phyloP scores from a whole-genome alignment of 345 rosid species.

The Schrenkiella parvula region DNA sequence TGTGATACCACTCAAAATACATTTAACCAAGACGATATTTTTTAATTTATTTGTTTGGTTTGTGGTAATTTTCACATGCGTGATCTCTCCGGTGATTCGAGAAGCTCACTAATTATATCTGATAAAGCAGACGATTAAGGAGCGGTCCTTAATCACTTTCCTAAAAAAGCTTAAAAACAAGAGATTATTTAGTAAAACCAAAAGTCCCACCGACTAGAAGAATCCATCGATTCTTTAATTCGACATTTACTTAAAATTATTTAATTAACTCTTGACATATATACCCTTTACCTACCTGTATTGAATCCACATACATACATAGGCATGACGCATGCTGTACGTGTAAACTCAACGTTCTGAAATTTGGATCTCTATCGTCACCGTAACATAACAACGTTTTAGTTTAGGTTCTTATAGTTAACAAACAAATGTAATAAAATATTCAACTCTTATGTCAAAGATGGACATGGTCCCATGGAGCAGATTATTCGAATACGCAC shows the following conservation, averaged over 20 bases:
- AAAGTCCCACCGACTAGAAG: background rate
- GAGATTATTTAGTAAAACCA: slow-evolving; percentile 14
- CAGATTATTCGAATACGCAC: too few species aligned
- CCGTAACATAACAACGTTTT: background rate
- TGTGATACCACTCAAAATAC: slow-evolving; percentile 5
- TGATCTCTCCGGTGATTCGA: background rate
- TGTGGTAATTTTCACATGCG: slow-evolving; percentile 8
- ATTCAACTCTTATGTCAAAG: background rate
- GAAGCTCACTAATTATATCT: slow-evolving; percentile 12
- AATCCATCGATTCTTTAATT: background rate
- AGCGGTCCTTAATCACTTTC: slow-evolving; percentile 30
- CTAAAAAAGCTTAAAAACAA: slow-evolving; percentile 25
- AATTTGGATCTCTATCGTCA: background rate
- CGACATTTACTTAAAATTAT: background rate
- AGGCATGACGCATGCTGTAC: slow-evolving; percentile 7
- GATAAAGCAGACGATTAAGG: slow-evolving; percentile 27
- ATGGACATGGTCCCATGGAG: background rate
- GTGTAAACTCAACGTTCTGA: background rate
- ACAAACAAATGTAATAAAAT: background rate
- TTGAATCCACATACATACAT: too few species aligned
- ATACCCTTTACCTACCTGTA: background rate
- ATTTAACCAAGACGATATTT: slow-evolving; percentile 11
- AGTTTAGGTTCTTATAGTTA: background rate
- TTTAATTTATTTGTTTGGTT: background rate
- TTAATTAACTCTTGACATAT: background rate